Conservation (phyloP, 2,329 filamentous ascomycete genomes). For the Phialophora tarda region DNA sequence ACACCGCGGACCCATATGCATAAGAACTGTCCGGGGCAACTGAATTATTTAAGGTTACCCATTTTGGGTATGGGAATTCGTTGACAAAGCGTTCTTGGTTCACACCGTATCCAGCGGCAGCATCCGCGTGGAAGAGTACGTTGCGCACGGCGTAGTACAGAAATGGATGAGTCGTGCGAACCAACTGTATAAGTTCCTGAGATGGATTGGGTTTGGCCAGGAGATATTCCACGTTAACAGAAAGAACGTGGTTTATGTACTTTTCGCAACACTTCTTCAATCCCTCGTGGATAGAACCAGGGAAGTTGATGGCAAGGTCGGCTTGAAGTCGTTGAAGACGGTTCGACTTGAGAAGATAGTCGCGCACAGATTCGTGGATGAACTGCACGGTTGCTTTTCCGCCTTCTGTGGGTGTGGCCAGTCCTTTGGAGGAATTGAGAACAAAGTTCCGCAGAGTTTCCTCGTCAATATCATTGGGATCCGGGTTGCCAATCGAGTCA, state of each 20-base stretch:
- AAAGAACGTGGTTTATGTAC: neutral
- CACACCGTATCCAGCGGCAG: neutral
- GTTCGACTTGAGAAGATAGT: neutral
- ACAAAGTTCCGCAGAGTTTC: neutral
- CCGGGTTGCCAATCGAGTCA: neutral
- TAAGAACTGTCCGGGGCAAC: too few species aligned
- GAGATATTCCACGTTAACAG: neutral
- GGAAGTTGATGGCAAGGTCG: neutral
- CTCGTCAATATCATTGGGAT: neutral
- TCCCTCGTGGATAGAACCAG: neutral
- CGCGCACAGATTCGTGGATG: slow-evolving; percentile 2
- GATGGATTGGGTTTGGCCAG: neutral
- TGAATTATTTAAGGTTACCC: neutral
- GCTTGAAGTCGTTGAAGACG: neutral
- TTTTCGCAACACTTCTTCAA: neutral
- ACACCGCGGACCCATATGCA: too few species aligned
- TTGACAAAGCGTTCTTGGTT: neutral
- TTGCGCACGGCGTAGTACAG: neutral
- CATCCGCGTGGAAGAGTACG: neutral
- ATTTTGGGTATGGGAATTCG: neutral
- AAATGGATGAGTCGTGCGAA: neutral
- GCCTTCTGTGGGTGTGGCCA: neutral
- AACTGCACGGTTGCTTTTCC: neutral
- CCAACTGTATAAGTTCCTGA: too few species aligned
- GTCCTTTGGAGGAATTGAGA: neutral